phyloP scores from a whole-genome alignment of 176 grass and related monocot species.

The Poa pratensis region DNA sequence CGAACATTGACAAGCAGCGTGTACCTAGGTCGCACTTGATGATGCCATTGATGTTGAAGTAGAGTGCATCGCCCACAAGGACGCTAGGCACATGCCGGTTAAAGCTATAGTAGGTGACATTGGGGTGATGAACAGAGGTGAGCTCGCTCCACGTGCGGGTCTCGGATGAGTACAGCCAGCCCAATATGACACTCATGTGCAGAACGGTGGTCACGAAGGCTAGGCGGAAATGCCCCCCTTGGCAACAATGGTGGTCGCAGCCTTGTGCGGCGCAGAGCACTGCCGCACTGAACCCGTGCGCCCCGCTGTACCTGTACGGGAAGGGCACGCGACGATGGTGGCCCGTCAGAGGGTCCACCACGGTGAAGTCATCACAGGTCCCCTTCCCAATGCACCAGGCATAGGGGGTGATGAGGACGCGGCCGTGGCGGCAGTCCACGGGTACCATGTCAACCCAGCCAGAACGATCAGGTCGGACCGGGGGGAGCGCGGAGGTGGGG shows the following conservation, averaged over 20 bases:
- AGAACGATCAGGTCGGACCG: background rate
- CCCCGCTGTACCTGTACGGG: no score
- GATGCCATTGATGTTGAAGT: background rate
- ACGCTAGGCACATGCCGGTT: background rate
- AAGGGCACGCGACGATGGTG: background rate
- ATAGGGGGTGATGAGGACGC: background rate
- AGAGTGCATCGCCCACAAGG: background rate
- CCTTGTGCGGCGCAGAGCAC: background rate
- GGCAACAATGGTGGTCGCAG: background rate
- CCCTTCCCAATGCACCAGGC: background rate
- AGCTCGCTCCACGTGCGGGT: background rate
- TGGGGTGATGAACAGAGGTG: background rate
- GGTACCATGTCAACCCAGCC: background rate
- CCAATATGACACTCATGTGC: background rate
- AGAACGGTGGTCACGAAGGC: background rate
- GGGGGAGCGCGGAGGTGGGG: background rate
- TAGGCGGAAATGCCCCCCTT: background rate
- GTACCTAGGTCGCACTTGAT: background rate
- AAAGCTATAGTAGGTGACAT: background rate
- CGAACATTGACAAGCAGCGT: background rate
- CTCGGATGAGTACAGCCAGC: constrained; percentile 8
- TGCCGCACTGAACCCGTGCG: background rate
- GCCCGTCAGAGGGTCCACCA: background rate
- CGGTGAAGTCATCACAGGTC: background rate
- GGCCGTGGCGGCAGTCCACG: constrained; percentile 16